phyloP scores from a whole-genome alignment of 1,284 basidiomycete genomes.

The Ganoderma multipileum region DNA sequence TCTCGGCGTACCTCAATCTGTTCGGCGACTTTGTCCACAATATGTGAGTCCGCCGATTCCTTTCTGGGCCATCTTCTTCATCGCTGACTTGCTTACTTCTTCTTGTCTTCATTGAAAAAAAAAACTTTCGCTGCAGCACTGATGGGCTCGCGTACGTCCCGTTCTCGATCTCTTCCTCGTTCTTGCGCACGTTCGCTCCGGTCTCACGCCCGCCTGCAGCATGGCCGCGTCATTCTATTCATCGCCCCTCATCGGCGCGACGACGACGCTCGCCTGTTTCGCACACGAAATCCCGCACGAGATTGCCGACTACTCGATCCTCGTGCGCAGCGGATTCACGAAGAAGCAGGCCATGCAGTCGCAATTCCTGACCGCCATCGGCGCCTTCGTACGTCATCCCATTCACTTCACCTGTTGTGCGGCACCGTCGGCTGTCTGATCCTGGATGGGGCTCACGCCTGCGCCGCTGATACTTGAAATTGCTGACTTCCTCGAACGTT shows the following conservation, averaged over 20 bases:
- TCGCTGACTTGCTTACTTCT: constrained; percentile 21
- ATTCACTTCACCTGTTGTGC: constrained; percentile 8
- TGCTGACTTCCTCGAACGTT: not conserved
- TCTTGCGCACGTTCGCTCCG: constrained; percentile 28
- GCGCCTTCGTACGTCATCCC: constrained; percentile 78
- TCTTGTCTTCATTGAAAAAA: not conserved
- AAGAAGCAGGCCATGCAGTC: constrained; percentile 91
- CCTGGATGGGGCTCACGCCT: constrained; percentile 16
- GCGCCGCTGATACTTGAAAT: not conserved
- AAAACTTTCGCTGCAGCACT: constrained; percentile 55
- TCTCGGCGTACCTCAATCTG: constrained; percentile 89
- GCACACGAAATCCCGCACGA: constrained; percentile 93
- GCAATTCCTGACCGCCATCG: constrained; percentile 88
- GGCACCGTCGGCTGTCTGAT: constrained; percentile 1
- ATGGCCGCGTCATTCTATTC: constrained; percentile 94
- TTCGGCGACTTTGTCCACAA: constrained; percentile 92
- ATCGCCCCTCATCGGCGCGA: constrained; percentile 87
- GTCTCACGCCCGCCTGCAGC: constrained; percentile 43
- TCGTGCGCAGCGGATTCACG: constrained; percentile 88
- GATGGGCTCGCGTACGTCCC: constrained; percentile 81
- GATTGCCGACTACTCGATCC: constrained; percentile 91
- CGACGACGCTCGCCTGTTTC: constrained; percentile 90
- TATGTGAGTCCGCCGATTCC: constrained; percentile 58
- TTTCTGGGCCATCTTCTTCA: not conserved
- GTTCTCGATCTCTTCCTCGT: constrained; percentile 9